Evolutionary conservation across 352 stramenopile species (phyloP), one percentile per base, ranked within the genome.

Genomic region (Pythium apleroticum): DNA sequence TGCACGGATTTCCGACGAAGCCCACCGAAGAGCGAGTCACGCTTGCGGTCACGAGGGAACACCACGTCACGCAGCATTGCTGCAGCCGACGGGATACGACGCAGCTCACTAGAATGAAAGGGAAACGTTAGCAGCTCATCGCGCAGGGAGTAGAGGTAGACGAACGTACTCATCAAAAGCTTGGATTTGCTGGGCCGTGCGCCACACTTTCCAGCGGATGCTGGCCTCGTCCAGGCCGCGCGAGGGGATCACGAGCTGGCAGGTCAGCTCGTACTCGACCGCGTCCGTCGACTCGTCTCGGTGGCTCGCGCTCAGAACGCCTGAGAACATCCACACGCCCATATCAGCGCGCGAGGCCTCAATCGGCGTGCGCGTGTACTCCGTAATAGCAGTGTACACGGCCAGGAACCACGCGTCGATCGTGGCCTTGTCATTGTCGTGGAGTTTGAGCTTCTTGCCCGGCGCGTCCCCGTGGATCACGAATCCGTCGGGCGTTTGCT

Each of bases 191-290:
- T 72, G 57, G n/a, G 81, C 80, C 4, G 81, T 81, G 52, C 89
- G 89, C 84, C 84, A 93, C 9, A 77, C 72, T 56, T 89, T 93
- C 84, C 84, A 93, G 43, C 81, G 80, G 58, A 91, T 85, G 52
- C 83, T 89, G 14, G 80, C 80, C 61, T 91, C 86, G 45, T 88
- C 78, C 19, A 89, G 58, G 7, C 73, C 59, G 15, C 79, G 74
- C 41, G 70, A 60, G 30, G 75, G 79, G 46, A 90, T 68, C 37
- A 86, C 55, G 48, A 91, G 64, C 57, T 93, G 81, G 35, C 82
- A 91, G 52, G 82, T 88, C 37, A 93, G 52, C 65, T 91, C 84
- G 52, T 86, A 89, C 59, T 90, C 84, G 57, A 85, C 63, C 2
- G 68, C 71, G n/a, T 86, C 72, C 15, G 77, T 90, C 55, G 77